Percentiles rank a stretch among this genome's conserved stretches.
Evolutionary conservation across 371 early-diverging fungal species (phyloP).

Genomic region (Capniomyces stellatus): DNA sequence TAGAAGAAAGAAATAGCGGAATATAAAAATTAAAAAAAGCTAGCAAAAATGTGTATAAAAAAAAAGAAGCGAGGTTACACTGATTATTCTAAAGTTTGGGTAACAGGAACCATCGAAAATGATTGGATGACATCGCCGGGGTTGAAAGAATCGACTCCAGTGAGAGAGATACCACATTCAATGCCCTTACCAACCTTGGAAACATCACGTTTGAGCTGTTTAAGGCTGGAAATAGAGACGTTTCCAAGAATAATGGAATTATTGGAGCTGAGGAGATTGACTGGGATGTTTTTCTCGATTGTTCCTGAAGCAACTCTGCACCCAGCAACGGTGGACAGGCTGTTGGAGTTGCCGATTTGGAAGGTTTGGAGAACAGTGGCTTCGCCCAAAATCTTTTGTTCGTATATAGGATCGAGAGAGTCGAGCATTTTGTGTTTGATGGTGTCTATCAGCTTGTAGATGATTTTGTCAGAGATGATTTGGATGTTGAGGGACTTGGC

Average conservation of each 20-base stretch:
- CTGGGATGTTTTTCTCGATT: conserved; percentile 34
- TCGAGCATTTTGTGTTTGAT: conserved; percentile 56
- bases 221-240: conserved; percentile 42
- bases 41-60: too few species aligned
- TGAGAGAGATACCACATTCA: conserved; percentile 84
- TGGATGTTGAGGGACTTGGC: conserved; percentile 44
- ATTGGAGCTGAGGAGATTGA: conserved; percentile 48
- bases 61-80: too few species aligned
- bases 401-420: conserved; percentile 57
- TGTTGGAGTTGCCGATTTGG: conserved; percentile 37
- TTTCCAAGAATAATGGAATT: conserved; percentile 37
- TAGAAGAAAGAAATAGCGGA: too few species aligned
- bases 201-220: conserved; percentile 77
- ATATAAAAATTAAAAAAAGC: too few species aligned
- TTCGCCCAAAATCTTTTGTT: conserved; percentile 66
- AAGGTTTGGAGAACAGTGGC: conserved; percentile 73
- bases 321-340: conserved; percentile 57
- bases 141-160: conserved; percentile 49
- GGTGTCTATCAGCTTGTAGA: conserved; percentile 79
- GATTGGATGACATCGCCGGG: conserved; percentile 67
- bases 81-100: conserved; percentile 8
- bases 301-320: conserved; percentile 66
- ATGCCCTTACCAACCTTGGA: conserved; percentile 69
- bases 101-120: not conserved
- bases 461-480: conserved; percentile 53